phyloP scores from a whole-genome alignment of 805 yeast species.

The Pichia sporocuriosa region DNA sequence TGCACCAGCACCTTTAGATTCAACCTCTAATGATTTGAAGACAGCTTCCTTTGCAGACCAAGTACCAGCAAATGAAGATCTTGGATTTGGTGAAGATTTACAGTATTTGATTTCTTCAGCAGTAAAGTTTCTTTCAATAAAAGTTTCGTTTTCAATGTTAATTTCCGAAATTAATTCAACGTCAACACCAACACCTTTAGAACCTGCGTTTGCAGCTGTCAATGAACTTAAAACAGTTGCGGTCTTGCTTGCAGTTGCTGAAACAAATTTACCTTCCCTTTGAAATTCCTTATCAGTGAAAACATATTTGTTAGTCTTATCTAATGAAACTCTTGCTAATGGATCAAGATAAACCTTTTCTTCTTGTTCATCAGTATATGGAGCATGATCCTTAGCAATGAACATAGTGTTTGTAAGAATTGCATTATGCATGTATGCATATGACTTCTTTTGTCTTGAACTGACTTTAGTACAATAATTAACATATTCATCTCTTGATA shows the following conservation, averaged over 20 bases:
- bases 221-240: constrained; percentile 54
- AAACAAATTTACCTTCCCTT: constrained; percentile 35
- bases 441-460: constrained; percentile 80
- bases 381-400: constrained; percentile 88
- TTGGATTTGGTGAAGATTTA: constrained; percentile 61
- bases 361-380: constrained; percentile 85
- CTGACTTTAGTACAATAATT: constrained; percentile 64
- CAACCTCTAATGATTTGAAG: constrained; percentile 88
- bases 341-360: constrained; percentile 92
- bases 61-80: constrained; percentile 91
- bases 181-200: constrained; percentile 89
- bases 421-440: constrained; percentile 94
- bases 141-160: constrained; percentile 84
- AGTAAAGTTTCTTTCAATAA: constrained; percentile 89
- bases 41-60: constrained; percentile 99
- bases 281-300: constrained; percentile 50
- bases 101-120: constrained; percentile 75
- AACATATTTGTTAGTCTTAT: constrained; percentile 33
- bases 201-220: constrained; percentile 37
- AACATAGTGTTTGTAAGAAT: constrained; percentile 86
- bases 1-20: constrained; percentile 93
- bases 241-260: constrained; percentile 47
- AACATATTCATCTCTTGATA: constrained; percentile 66
- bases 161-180: constrained; percentile 82
- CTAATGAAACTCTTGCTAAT: constrained; percentile 60